A percentile compares a stretch with the other conserved stretches of the same genome.
Conservation (phyloP, 805 yeast genomes). For the Hanseniaspora vineae region DNA sequence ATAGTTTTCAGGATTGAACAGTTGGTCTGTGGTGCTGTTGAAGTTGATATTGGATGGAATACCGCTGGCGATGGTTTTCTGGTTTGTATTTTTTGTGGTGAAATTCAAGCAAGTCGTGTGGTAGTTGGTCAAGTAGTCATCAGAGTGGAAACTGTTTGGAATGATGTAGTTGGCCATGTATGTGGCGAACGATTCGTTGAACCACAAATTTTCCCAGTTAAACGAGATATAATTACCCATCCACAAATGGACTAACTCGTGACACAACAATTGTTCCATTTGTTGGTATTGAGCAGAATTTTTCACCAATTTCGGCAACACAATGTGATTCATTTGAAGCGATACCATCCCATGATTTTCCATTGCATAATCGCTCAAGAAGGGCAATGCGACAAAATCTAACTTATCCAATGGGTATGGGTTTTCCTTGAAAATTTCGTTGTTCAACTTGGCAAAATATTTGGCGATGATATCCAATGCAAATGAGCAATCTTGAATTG, state of each 20-base stretch:
- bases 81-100: background rate
- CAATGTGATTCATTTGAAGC: conserved; percentile 38
- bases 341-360: conserved; percentile 67
- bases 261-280: conserved; percentile 47
- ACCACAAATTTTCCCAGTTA: conserved; percentile 61
- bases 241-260: conserved; percentile 74
- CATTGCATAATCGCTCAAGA: conserved; percentile 65
- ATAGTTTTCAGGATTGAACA: conserved; percentile 21
- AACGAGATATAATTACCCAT: conserved; percentile 57
- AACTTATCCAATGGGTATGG: conserved; percentile 51
- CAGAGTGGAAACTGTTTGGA: conserved; percentile 13
- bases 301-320: conserved; percentile 21
- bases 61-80: background rate
- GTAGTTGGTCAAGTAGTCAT: conserved; percentile 11
- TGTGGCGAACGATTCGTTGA: conserved; percentile 71
- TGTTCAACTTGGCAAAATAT: conserved; percentile 36
- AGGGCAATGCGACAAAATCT: conserved; percentile 59
- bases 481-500: conserved; percentile 32
- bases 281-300: conserved; percentile 18
- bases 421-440: conserved; percentile 2
- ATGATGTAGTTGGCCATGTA: conserved; percentile 35
- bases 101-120: background rate
- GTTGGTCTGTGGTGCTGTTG: conserved; percentile 12
- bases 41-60: background rate
- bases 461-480: conserved; percentile 36